These are phyloP conservation scores for Coniosporium tulheliwenetii DNA, from an alignment of 2,329 filamentous ascomycete genomes.

Conservation along the genomic window DNA sequence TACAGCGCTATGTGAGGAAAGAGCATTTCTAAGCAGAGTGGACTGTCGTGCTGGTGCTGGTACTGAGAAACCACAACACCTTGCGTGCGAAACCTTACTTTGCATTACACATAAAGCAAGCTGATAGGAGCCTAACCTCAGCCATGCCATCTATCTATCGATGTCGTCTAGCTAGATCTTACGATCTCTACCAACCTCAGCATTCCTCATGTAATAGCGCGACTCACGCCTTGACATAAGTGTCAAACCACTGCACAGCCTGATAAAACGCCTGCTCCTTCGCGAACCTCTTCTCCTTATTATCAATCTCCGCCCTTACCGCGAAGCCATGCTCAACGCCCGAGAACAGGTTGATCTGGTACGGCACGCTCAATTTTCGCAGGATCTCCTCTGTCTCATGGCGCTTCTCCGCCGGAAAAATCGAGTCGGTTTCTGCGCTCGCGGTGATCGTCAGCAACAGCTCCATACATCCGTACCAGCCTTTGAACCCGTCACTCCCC, in stretches of 20 bases:
- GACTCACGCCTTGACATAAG: conserved; percentile 32
- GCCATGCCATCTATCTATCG: too few relatives aligned
- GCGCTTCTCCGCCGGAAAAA: conserved; percentile 42
- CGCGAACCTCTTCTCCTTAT: conserved; percentile 46
- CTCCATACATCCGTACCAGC: neutral
- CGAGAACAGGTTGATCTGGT: conserved; percentile 64
- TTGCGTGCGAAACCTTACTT: too few relatives aligned
- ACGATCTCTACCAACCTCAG: too few relatives aligned
- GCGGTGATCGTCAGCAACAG: neutral
- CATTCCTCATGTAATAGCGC: neutral
- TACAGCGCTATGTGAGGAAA: too few relatives aligned
- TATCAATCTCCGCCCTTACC: conserved; percentile 47
- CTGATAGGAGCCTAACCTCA: too few relatives aligned
- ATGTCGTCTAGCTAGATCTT: too few relatives aligned
- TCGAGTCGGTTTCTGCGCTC: conserved; percentile 36
- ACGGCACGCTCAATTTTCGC: conserved; percentile 36
- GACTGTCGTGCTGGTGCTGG: too few relatives aligned
- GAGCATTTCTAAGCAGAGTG: too few relatives aligned
- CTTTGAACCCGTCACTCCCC: neutral
- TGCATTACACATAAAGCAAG: too few relatives aligned
- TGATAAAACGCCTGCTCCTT: conserved; percentile 73
- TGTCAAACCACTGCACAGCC: conserved; percentile 62
- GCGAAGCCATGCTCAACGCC: conserved; percentile 61
- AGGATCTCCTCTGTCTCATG: conserved; percentile 45
- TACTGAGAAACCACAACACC: too few relatives aligned